These are phyloP conservation scores for Plicaturopsis crispa DNA, from an alignment of 768 basidiomycete genomes.

Conservation along the genomic window DNA sequence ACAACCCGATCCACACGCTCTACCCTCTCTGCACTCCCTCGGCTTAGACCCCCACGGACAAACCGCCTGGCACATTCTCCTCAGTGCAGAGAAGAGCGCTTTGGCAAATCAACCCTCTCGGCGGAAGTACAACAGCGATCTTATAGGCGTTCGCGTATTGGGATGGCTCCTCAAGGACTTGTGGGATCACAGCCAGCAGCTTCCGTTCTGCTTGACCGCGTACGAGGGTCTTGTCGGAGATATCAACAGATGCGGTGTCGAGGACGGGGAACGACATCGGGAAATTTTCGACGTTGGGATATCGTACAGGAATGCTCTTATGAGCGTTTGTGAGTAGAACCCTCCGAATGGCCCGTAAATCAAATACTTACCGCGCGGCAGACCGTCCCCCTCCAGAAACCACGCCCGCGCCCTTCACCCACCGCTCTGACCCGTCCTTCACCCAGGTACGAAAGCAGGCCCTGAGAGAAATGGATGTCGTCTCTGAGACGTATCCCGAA, in stretches of 20 bases:
- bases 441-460: conserved; percentile 1
- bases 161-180: conserved; percentile 9
- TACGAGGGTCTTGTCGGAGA: conserved; percentile 4
- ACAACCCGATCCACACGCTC: conserved; percentile 2
- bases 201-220: conserved; percentile 7
- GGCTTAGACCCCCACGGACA: conserved; percentile 5
- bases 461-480: conserved; percentile 2
- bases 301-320: conserved; percentile 6
- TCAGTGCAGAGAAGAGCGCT: conserved; percentile 8
- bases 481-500: conserved; percentile 1
- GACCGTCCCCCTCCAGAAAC: conserved; percentile 8
- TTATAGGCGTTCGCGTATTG: conserved; percentile 10
- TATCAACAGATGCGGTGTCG: conserved; percentile 1
- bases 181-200: conserved; percentile 6
- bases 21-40: conserved; percentile 6
- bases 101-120: no score
- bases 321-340: conserved; percentile 10
- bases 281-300: conserved; percentile 5
- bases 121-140: not conserved
- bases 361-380: not conserved
- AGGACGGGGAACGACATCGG: conserved; percentile 3
- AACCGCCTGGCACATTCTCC: conserved; percentile 8
- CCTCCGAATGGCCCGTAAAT: no score
- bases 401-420: conserved; percentile 1
- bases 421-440: conserved; percentile 8